Evolutionary conservation across 208 protist genomes (phyloP).

Genomic region (Trypanosoma boissoni): DNA sequence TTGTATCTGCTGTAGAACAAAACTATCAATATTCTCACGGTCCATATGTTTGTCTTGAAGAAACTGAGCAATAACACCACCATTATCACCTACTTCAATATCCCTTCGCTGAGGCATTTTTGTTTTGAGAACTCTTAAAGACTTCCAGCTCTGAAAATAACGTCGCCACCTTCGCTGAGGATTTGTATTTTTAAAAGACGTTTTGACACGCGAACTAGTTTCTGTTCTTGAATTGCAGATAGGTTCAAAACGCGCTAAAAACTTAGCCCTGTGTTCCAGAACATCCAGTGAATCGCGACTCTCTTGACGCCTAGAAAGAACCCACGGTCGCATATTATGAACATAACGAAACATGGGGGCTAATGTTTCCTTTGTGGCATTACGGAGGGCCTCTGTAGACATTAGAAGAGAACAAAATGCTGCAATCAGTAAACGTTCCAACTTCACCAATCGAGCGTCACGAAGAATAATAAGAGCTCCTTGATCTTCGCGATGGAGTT

Average conservation of each 20-base stretch:
- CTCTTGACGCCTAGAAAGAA: constrained; percentile 79
- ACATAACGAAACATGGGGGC: constrained; percentile 61
- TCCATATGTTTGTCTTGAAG: constrained; percentile 58
- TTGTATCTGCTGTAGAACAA: constrained; percentile 51
- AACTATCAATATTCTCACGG: constrained; percentile 44
- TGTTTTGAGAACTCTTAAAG: constrained; percentile 62
- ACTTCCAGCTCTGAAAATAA: constrained; percentile 85
- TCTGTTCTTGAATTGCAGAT: constrained; percentile 25
- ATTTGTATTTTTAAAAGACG: constrained; percentile 20
- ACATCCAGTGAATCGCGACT: constrained; percentile 43
- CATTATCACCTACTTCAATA: constrained; percentile 28
- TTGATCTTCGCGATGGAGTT: constrained; percentile 65
- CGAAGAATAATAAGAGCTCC: constrained; percentile 66
- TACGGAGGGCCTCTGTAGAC: constrained; percentile 44
- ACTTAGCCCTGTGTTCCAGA: constrained; percentile 58
- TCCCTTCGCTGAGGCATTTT: constrained; percentile 65
- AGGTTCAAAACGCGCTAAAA: constrained; percentile 83
- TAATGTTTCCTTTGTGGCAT: constrained; percentile 38
- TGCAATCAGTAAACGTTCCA: constrained; percentile 82
- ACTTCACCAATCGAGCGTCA: constrained; percentile 60
- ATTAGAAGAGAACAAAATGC: constrained; percentile 77
- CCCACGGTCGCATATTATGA: constrained; percentile 68
- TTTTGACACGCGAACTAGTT: constrained; percentile 5
- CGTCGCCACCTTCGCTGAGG: constrained; percentile 68
- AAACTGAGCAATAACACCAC: constrained; percentile 56